phyloP scores from a whole-genome alignment of 2,329 filamentous ascomycete genomes.

The Elsinoe necatrix region DNA sequence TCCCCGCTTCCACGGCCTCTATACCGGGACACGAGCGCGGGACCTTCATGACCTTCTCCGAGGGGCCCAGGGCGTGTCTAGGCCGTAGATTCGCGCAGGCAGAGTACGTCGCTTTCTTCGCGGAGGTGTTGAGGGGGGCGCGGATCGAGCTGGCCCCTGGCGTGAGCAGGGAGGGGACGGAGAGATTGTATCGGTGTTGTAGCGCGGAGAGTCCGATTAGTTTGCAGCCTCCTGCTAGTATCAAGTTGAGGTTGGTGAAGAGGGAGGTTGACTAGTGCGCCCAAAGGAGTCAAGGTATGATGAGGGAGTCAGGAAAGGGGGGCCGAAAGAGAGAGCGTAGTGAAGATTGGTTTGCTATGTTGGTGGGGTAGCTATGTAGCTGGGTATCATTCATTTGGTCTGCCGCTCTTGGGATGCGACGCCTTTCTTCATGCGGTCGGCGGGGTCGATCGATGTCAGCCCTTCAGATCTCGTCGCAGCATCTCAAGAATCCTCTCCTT shows the following conservation, averaged over 20 bases:
- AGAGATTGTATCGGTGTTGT: neutral
- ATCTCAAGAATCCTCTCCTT: constrained; percentile 36
- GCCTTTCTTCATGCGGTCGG: no score
- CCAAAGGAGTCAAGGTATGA: neutral
- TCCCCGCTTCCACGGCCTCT: neutral
- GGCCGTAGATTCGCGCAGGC: neutral
- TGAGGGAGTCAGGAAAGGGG: neutral
- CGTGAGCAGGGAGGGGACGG: neutral
- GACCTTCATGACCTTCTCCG: neutral
- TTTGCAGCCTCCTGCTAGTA: neutral
- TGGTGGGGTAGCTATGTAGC: neutral
- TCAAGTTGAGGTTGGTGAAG: neutral
- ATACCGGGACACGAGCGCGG: neutral
- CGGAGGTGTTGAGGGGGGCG: neutral
- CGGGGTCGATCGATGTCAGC: no score
- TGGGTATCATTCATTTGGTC: neutral
- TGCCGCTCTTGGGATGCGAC: neutral
- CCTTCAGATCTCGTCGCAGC: constrained; percentile 34
- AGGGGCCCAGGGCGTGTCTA: neutral
- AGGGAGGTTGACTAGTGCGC: neutral
- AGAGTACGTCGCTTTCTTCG: neutral
- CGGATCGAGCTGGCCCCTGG: neutral
- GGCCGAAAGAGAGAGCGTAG: no score
- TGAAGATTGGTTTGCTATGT: no score
- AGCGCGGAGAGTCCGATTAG: neutral